phyloP scores from a whole-genome alignment of 495 filamentous ascomycete species.

The Staphylotrichum longicolle region DNA sequence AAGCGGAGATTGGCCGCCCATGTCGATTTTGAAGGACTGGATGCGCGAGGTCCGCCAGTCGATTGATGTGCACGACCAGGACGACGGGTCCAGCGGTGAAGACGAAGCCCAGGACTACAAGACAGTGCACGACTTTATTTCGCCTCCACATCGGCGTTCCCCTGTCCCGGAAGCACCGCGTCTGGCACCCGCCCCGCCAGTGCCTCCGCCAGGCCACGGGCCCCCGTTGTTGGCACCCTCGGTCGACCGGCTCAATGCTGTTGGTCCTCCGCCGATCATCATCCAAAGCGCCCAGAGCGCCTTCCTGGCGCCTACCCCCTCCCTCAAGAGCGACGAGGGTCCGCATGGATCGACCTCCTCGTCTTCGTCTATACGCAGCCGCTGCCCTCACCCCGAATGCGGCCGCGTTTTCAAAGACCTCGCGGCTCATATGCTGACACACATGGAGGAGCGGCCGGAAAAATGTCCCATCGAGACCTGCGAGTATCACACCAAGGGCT shows the following conservation, averaged over 20 bases:
- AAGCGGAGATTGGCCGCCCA: conserved; percentile 79
- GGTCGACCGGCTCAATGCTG: conserved; percentile 23
- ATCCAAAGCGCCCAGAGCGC: conserved; percentile 24
- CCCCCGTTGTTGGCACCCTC: conserved; percentile 32
- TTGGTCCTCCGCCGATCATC: conserved; percentile 27
- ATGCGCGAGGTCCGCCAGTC: conserved; percentile 68
- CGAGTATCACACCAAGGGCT: conserved; percentile 94
- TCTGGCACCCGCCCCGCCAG: conserved; percentile 46
- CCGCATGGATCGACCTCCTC: conserved; percentile 37
- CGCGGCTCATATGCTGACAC: conserved; percentile 94
- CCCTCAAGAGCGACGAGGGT: conserved; percentile 59
- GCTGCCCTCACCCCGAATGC: conserved; percentile 82
- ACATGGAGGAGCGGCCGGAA: conserved; percentile 88
- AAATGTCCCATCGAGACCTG: conserved; percentile 95
- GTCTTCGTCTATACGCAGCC: conserved; percentile 43
- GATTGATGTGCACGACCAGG: conserved; percentile 47
- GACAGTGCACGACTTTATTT: conserved; percentile 39
- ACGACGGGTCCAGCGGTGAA: conserved; percentile 47
- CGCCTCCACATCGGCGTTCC: conserved; percentile 40
- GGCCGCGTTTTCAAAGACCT: conserved; percentile 90
- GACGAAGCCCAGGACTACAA: conserved; percentile 45
- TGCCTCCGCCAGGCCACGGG: conserved; percentile 46
- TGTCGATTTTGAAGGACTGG: conserved; percentile 83
- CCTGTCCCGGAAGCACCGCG: conserved; percentile 41
- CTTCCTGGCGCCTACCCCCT: conserved; percentile 44